Conservation (phyloP, 148 eudicot genomes). For the Vaccinium myrtillus region DNA sequence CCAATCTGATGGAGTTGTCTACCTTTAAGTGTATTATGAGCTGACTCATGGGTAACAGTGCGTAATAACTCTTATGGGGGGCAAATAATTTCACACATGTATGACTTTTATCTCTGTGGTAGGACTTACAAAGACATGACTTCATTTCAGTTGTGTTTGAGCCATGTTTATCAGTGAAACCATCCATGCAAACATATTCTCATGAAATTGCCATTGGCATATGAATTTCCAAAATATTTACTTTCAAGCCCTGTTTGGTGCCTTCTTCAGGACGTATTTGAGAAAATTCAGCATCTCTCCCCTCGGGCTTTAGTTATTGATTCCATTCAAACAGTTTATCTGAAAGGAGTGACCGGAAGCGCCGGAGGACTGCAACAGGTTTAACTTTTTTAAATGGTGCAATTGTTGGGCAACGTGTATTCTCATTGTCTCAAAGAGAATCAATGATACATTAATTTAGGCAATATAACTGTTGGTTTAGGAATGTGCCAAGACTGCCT, state of each 20-base stretch:
- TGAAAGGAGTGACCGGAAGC: conserved; percentile 77
- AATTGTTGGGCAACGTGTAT: neutral
- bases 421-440: neutral
- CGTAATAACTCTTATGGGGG: neutral
- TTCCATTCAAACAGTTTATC: conserved; percentile 89
- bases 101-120: neutral
- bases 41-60: neutral
- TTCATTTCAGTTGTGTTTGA: neutral
- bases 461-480: neutral
- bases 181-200: neutral
- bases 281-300: conserved; percentile 54
- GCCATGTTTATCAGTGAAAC: neutral
- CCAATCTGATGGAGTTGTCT: neutral
- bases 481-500: conserved; percentile 6
- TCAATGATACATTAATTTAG: neutral
- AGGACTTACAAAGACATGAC: neutral
- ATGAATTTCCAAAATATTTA: conserved; percentile 5
- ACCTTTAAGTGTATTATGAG: neutral
- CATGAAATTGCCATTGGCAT: neutral
- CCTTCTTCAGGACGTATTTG: conserved; percentile 66
- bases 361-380: conserved; percentile 88
- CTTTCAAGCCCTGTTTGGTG: conserved; percentile 2
- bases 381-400: conserved; percentile 13
- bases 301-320: conserved; percentile 83
- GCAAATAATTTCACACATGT: neutral